Conservation (phyloP, 768 basidiomycete genomes). For the Tulasnella sp. region DNA sequence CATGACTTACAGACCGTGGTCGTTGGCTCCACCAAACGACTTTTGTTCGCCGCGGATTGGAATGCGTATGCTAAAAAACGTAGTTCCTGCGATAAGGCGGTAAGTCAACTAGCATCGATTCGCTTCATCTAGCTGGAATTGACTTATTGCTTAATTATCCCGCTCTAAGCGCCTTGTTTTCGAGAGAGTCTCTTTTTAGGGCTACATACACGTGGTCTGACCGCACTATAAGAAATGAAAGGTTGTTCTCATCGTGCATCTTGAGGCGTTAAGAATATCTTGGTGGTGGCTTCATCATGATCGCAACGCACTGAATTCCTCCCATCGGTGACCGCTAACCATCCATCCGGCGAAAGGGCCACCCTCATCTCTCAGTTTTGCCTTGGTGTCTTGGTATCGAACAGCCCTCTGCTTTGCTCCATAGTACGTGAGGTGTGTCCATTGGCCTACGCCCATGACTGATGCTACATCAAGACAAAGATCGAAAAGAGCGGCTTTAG, state of each 20-base stretch:
- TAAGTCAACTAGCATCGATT: no score
- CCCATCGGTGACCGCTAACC: constrained; percentile 18
- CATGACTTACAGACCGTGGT: not conserved
- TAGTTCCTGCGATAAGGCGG: no score
- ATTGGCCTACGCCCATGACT: not conserved
- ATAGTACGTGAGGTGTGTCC: not conserved
- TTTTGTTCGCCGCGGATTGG: not conserved
- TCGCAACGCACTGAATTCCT: not conserved
- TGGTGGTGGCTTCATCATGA: no score
- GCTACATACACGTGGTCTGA: no score
- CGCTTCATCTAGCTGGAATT: no score
- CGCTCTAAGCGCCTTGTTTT: no score
- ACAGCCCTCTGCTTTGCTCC: not conserved
- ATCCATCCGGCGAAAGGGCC: constrained; percentile 27
- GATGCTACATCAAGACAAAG: not conserved
- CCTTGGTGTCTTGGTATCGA: constrained; percentile 19
- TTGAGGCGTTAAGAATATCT: no score
- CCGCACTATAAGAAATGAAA: no score
- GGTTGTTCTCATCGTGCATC: no score
- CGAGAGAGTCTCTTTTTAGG: no score
- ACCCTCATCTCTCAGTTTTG: not conserved
- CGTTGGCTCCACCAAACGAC: not conserved
- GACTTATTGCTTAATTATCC: no score
- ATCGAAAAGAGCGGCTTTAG: constrained; percentile 20
- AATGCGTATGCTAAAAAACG: no score